Base-by-base conservation (phyloP, 805 yeast species). In the Hanseniaspora guilliermondii region DNA sequence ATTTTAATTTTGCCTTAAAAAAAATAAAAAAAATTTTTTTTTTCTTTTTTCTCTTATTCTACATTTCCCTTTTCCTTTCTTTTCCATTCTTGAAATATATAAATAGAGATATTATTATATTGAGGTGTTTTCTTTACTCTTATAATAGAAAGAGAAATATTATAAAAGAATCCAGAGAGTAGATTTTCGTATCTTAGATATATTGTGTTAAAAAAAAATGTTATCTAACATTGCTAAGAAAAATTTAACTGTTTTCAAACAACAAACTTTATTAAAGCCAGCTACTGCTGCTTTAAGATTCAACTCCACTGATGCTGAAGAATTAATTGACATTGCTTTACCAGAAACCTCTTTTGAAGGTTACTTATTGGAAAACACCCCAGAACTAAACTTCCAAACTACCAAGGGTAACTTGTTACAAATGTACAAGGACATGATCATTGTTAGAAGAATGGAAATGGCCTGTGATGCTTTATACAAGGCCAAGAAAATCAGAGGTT, bases 401-500 rank as follows among this genome's bases (percentile, higher is more conserved):
- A 82, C 86, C 64, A 88, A 87, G 77, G 76, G 78, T 50, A 77
- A 82, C 55, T 72, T 93, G 63, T 75, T 93, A 65, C 81, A 88
- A 67, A 87, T 93, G 96, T 93, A 89, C 80, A 85, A 87, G 74
- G 95, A 91, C 69, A 89, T 93, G 97, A 80, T 84, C 61, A 73
- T 83, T 61, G 82, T 91, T 68, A 83, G 95, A 78, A 85, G 98
- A 74, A 82, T 93, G 93, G 98, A 93, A 76, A 91, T 93, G 96
- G 95, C 96, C 41, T 82, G 97, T 58, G 98, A 93, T 70, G 97
- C 97, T 33, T 76, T 93, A 60, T 93, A 93, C 78, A 93, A 93
- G 77, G 96, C 97, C 65, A 93, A 93, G 78, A 88, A 91, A 75
- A 89, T 93, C 67, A 82, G 97, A 76, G 98, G 98, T 64, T 93